Evolutionary conservation across 2,329 filamentous ascomycete genomes (phyloP).

Genomic region (Torrubiellomyces zombiae): DNA sequence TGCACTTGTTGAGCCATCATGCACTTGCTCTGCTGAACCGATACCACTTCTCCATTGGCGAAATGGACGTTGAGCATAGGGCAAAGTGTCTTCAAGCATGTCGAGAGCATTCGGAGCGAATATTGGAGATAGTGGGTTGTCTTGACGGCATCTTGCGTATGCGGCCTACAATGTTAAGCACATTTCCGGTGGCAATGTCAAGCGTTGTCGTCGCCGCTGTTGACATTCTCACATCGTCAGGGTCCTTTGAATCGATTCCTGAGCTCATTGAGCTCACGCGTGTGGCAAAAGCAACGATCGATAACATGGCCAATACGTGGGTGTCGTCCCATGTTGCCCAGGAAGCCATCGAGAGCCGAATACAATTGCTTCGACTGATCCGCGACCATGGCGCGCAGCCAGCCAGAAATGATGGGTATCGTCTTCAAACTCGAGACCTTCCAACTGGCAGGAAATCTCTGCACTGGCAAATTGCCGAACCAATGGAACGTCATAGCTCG

Average conservation of each 20-base stretch:
- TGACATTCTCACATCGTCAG: constrained; percentile 48
- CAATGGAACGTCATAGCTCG: constrained; percentile 18
- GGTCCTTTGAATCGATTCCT: constrained; percentile 31
- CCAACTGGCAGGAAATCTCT: too few species aligned
- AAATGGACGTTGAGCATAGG: constrained; percentile 22
- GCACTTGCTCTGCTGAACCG: constrained; percentile 49
- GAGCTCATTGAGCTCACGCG: constrained; percentile 36
- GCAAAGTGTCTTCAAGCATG: constrained; percentile 29
- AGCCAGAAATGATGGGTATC: constrained; percentile 13
- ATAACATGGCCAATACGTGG: constrained; percentile 42
- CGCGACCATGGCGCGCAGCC: constrained; percentile 14
- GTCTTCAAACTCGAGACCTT: too few species aligned
- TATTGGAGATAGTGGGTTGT: constrained; percentile 29
- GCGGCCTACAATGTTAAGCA: constrained; percentile 15
- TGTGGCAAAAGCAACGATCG: constrained; percentile 34
- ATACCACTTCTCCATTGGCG: constrained; percentile 26
- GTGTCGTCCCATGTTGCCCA: constrained; percentile 35
- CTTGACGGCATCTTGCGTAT: constrained; percentile 20
- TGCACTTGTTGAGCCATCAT: constrained; percentile 52
- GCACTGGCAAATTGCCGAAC: constrained; percentile 19
- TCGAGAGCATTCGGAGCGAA: constrained; percentile 32
- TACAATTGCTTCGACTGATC: constrained; percentile 18
- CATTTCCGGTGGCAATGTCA: constrained; percentile 45
- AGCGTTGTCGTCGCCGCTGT: constrained; percentile 45
- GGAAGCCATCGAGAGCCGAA: constrained; percentile 24